Base-by-base conservation (phyloP, 306 rosid genomes). In the Cyamopsis tetragonoloba region DNA sequence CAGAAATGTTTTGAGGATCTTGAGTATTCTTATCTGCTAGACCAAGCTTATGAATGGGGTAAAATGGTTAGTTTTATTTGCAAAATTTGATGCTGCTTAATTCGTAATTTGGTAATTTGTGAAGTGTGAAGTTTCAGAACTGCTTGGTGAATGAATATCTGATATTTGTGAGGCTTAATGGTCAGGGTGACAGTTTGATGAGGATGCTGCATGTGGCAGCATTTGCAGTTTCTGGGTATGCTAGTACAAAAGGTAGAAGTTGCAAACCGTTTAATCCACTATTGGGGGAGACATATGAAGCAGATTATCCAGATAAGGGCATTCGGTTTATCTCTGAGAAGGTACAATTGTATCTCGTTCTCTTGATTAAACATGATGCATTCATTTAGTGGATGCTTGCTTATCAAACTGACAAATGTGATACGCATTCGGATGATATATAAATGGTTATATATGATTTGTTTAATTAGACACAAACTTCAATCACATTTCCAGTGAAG, bases 211-310 rank as follows among this genome's bases (percentile, higher is more conserved):
- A 86, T 73, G 89, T 92, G 53, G 96, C 96, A 60, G 98, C 97
- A 78, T 93, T 93, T 88, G 98, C 97, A 53, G 82, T 88, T 58
- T 93, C 98, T 38, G 96, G 95, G 39, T 93, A 93, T 82, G 89
- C 97, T 59, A 84, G 86, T 60, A 93, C 96, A 15, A 84, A 76
- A 54, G 95, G 89, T 72, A 88, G 99, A 80, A 80, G 77, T 71
- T 93, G 96, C 83, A 93, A 93, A 75, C 99, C 99, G 54, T 93
- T 93, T 77, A 93, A 88, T 75, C 99, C 99, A 30, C 65, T 93
- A 22, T 79, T 93, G 79, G 99, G 99, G 32, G 97, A 93, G 79
- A 93, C 99, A 43, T 93, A 86, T 49, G 99, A 93, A 58, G 99
- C 99, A 55, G 96, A 93, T 15, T 90, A 77, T 82, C 95, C 89